Evolutionary conservation across 2,329 filamentous ascomycete species (phyloP).

Genomic region (Sclerotinia nivalis): DNA sequence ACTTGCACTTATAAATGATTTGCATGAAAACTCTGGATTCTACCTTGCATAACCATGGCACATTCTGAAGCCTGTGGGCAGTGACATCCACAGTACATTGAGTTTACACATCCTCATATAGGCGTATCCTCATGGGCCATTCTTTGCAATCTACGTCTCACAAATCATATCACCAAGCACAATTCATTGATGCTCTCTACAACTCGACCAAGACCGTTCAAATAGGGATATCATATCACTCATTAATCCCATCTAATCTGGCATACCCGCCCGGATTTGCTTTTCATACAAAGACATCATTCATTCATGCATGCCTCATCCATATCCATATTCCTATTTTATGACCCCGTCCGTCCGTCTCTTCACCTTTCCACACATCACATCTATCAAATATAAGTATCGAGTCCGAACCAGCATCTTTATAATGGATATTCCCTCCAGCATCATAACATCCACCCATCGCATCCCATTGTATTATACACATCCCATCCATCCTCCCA

Average conservation of each 20-base stretch:
- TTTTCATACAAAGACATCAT: slow-evolving; percentile 9
- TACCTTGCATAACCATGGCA: neutral
- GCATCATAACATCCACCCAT: neutral
- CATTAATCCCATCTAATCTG: neutral
- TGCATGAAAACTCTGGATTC: too few relatives aligned
- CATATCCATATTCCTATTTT: neutral
- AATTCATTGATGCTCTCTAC: neutral
- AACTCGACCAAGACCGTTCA: neutral
- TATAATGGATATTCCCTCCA: neutral
- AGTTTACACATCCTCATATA: neutral
- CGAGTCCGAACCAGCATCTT: neutral
- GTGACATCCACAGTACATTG: neutral
- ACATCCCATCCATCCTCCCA: neutral
- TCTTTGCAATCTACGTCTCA: too few relatives aligned
- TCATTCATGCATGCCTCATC: neutral
- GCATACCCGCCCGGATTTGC: neutral
- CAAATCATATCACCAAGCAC: neutral
- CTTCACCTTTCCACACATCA: neutral
- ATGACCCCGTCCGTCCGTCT: neutral
- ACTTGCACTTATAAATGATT: neutral
- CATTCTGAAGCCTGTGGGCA: neutral
- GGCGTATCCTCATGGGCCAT: too few relatives aligned
- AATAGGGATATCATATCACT: neutral
- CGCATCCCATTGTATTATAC: neutral
- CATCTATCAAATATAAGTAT: neutral